Evolutionary conservation across 768 basidiomycete genomes (phyloP), one percentile per base, ranked within the genome.

Genomic region (Amanita phalloides): DNA sequence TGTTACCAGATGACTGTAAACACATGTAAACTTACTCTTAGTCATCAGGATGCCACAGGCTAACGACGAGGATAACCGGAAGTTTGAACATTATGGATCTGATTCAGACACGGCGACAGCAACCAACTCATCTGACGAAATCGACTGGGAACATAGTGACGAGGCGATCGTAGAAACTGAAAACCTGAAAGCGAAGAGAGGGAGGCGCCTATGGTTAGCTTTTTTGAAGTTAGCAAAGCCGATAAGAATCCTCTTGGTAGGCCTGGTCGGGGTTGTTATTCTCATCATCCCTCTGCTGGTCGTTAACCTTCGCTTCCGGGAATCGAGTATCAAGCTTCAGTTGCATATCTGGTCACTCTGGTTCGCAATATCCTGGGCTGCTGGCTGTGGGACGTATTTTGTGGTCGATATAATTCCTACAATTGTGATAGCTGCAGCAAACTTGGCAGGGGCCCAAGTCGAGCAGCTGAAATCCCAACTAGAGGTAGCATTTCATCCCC

Each of bases 91-190:
- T 11, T 21, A 42, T 21, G 41, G 23, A 5, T 23, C 41, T 42
- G 41, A 42, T 11, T 42, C 41, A 2, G 41, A 42, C 23, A 69
- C 68, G 17, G 17, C 17, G 20, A 71, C 78, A n/a, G 73, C 69
- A 25, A 82, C 82, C 10, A 76, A 81, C 56, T 73, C 78, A 3
- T 77, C 75, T 8, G 84, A 86, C 60, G 81, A 86, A 58, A 86
- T 89, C 57, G 74, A 86, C 68, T 85, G 84, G 84, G 82, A 86
- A 50, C 75, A 80, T 48, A 80, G 78, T 44, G 78, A 82, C 11
- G 73, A 74, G 9, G 59, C 63, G 46, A 56, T 60, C 25, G 51
- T 62, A 13, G 60, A 61, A 4, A 60, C 60, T 17, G 62, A 61
- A 17, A 56, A 53, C 21, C 59, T 66, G 37, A 78, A 78, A 58